Evolutionary conservation across 2,329 filamentous ascomycete species (phyloP), one percentile per base, ranked within the genome.

Genomic region (Paraphoma sp.): DNA sequence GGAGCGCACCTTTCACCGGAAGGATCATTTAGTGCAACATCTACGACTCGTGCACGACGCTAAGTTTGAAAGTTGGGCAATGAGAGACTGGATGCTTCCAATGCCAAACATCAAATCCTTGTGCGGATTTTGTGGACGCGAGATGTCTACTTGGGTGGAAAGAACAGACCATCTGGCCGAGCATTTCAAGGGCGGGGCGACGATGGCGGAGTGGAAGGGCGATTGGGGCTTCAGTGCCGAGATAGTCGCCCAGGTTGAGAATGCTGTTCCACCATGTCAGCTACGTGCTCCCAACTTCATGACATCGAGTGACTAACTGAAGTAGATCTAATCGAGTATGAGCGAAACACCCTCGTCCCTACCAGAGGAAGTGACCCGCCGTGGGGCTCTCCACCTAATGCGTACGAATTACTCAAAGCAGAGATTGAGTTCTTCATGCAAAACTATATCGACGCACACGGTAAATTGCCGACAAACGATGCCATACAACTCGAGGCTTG

Each of bases 51-150:
- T 72, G 4, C 69, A 72, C 30, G 54, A 58, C 7, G 53, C 61
- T 3, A 60, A 59, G 16, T 69, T 64, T 17, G 53, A 57, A 1
- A 60, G 64, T 12, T 87, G 61, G 76, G 63, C 69, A 40, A 71
- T 72, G 68, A 53, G 57, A 17, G 48, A 53, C 11, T 72, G 69
- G 68, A 70, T 59, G 55, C n/a, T 65, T 7, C 60, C 67, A 12
- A 69, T 63, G 61, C 61, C 65, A 0, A 55, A 63, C 2, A 63
- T 71, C 7, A 54, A 59, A 2, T 62, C 65, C 1, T 52, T 62
- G 28, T 72, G 69, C 45, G 69, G 69, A 4, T 72, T 72, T 29
- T 72, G 68, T 46, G 60, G 51, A 2, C 42, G 57, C 4, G 57
- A 48, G 1, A 65, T 72, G 59, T 53, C 16, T 6, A 66, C 61